Base-by-base conservation (phyloP, 225 moss, liverwort and hornwort species). In the Asterella californica region DNA sequence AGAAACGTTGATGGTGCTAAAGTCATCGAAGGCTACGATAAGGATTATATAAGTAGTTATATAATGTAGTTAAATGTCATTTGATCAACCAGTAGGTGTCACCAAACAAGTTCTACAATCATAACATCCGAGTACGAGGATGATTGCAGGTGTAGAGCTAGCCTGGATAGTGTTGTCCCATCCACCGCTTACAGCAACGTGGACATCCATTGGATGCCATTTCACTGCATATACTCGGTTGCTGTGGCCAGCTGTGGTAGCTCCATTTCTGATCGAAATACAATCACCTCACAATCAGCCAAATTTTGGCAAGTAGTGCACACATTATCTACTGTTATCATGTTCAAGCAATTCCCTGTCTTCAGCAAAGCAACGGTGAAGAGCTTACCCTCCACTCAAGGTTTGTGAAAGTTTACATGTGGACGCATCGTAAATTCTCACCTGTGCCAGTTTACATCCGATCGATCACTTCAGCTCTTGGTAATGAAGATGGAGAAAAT, bases 121-220 rank as follows among this genome's bases (percentile, higher is more conserved):
- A 27, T 6, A 21, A 61, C n/a, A 61, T 25, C 10, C 5, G 12
- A 52, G 14, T 1, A 52, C 17, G 52, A 17, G 17, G 52, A 52
- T 52, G 52, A 10, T 27, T n/a, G 25, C 46, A 71, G 25, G 11
- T 76, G 34, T 33, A 65, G 32, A 57, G 74, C 79, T 83, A 25
- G 78, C 95, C 80, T 92, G 94, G 2, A 89, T 36, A 0, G 96
- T 96, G 50, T 84, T 92, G 49, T 96, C 94, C 96, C 96, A 96
- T 48, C 96, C 94, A 1, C 91, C 94, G 79, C 90, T 96, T 66
- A 94, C 81, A 64, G 80, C 87, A 14, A 92, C 29, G 9, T 92
- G 83, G 46, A 68, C 82, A 81, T 94, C 83, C 0, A 54, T 76
- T 7, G 94, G 91, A 81, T 96, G 92, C 92, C 92, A 96, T 85